A percentile compares a stretch with the other conserved stretches of the same genome.
These are phyloP conservation scores for Acmispon strigosus DNA, from an alignment of 306 rosid genomes.

Conservation along the genomic window DNA sequence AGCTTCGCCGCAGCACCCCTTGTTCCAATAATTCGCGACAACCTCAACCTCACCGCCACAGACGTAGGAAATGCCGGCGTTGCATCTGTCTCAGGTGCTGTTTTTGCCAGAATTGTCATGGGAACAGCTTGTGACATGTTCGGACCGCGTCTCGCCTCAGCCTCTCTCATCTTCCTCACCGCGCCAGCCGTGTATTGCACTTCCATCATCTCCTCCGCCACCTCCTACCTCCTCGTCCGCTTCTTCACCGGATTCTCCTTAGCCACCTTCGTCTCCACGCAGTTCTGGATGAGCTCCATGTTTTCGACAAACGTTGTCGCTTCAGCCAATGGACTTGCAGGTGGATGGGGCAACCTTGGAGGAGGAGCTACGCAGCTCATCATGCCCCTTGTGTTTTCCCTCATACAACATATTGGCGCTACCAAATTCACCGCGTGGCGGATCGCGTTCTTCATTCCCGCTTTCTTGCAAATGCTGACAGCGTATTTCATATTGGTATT, in stretches of 20 bases:
- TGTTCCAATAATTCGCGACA: slow-evolving; percentile 70
- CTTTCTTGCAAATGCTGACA: slow-evolving; percentile 53
- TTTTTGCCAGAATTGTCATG: slow-evolving; percentile 74
- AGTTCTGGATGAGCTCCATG: slow-evolving; percentile 98
- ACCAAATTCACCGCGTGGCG: slow-evolving; percentile 79
- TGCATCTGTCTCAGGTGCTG: slow-evolving; percentile 83
- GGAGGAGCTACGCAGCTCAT: slow-evolving; percentile 90
- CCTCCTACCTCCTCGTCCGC: slow-evolving; percentile 54
- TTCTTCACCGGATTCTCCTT: slow-evolving; percentile 89
- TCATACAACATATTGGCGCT: slow-evolving; percentile 43
- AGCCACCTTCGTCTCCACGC: slow-evolving; percentile 82
- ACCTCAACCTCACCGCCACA: slow-evolving; percentile 75
- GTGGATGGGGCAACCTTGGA: slow-evolving; percentile 88
- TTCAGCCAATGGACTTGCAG: slow-evolving; percentile 64
- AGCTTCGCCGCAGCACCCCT: slow-evolving; percentile 80
- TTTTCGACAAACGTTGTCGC: slow-evolving; percentile 69
- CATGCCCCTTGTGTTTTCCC: slow-evolving; percentile 69
- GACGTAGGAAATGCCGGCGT: slow-evolving; percentile 96
- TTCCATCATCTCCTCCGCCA: slow-evolving; percentile 41
- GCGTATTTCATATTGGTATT: slow-evolving; percentile 48
- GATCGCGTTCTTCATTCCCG: slow-evolving; percentile 73
- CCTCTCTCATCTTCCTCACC: slow-evolving; percentile 56
- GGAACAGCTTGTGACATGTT: slow-evolving; percentile 80
- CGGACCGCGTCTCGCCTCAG: slow-evolving; percentile 78
- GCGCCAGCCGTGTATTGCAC: slow-evolving; percentile 67